Percentiles rank a stretch among this genome's conserved stretches.
Evolutionary conservation across 1,284 basidiomycete genomes (phyloP).

Genomic region (Austroboletus niveus): DNA sequence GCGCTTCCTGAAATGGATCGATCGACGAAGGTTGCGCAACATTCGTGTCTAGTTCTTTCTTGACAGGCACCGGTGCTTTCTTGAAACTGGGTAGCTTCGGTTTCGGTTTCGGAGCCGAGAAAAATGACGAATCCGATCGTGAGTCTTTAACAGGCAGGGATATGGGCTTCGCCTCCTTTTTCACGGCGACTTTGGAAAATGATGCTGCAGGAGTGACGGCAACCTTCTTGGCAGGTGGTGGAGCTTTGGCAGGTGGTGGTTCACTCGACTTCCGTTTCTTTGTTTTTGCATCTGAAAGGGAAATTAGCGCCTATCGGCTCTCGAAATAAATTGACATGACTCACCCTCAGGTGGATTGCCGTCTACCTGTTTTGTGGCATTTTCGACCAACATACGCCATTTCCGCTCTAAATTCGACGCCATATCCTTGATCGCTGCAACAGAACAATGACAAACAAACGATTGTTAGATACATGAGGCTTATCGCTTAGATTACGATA

Average conservation of each 20-base stretch:
- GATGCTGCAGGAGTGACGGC: slow-evolving; percentile 46
- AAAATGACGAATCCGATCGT: slow-evolving; percentile 80
- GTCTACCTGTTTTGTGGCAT: slow-evolving; percentile 44
- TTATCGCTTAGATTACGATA: slow-evolving; percentile 38
- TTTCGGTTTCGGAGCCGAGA: slow-evolving; percentile 80
- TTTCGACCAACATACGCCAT: slow-evolving; percentile 64
- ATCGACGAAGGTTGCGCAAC: slow-evolving; percentile 74
- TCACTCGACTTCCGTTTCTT: slow-evolving; percentile 73
- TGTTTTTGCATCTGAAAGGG: slow-evolving; percentile 47
- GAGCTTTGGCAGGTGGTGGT: slow-evolving; percentile 43
- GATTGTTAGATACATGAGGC: slow-evolving; percentile 70
- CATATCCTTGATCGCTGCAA: slow-evolving; percentile 86
- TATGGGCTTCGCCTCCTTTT: slow-evolving; percentile 44
- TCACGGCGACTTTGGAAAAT: slow-evolving; percentile 33
- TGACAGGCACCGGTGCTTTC: slow-evolving; percentile 54
- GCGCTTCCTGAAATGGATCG: slow-evolving; percentile 76
- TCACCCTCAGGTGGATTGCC: slow-evolving; percentile 61
- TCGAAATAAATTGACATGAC: slow-evolving; percentile 53
- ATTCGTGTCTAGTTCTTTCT: slow-evolving; percentile 55
- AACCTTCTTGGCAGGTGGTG: slow-evolving; percentile 62
- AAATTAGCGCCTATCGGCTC: slow-evolving; percentile 26
- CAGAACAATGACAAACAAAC: slow-evolving; percentile 38
- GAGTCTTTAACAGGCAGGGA: slow-evolving; percentile 62
- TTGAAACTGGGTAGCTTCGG: slow-evolving; percentile 78
- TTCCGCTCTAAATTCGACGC: slow-evolving; percentile 78